These are phyloP conservation scores for Leucoagaricus sp. DNA, from an alignment of 1,284 basidiomycete genomes.

Conservation along the genomic window DNA sequence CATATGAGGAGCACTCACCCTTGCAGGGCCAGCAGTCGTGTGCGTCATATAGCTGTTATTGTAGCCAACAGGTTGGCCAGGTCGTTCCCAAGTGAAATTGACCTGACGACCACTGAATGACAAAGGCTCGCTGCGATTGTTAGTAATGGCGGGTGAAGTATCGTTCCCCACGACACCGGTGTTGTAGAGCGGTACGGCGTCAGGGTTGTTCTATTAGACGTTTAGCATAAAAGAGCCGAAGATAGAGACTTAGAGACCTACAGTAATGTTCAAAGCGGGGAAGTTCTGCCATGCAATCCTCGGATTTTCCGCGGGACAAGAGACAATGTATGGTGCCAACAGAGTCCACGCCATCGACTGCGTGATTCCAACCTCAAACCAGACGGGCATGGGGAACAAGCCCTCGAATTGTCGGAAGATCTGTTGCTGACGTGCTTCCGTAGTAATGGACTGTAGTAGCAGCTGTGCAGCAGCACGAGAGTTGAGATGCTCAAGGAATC, in stretches of 20 bases:
- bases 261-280: conserved; percentile 49
- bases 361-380: conserved; percentile 53
- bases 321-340: conserved; percentile 55
- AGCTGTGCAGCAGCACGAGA: conserved; percentile 43
- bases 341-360: conserved; percentile 68
- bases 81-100: conserved; percentile 55
- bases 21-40: conserved; percentile 43
- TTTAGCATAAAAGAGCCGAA: not conserved
- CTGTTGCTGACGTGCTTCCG: not conserved
- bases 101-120: conserved; percentile 46
- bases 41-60: conserved; percentile 55
- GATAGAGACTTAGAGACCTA: conserved; percentile 18
- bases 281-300: conserved; percentile 58
- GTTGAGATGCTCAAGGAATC: conserved; percentile 65
- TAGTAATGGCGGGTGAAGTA: conserved; percentile 33
- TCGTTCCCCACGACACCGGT: conserved; percentile 44
- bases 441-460: not conserved
- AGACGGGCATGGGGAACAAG: conserved; percentile 39
- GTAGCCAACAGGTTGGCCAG: conserved; percentile 53
- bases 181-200: conserved; percentile 50
- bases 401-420: not conserved
- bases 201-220: conserved; percentile 32
- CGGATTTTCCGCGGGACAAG: no score
- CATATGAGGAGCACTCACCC: conserved; percentile 29
- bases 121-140: conserved; percentile 31